phyloP scores from a whole-genome alignment of 345 rosid genomes.

The Odontarrhena argentea region DNA sequence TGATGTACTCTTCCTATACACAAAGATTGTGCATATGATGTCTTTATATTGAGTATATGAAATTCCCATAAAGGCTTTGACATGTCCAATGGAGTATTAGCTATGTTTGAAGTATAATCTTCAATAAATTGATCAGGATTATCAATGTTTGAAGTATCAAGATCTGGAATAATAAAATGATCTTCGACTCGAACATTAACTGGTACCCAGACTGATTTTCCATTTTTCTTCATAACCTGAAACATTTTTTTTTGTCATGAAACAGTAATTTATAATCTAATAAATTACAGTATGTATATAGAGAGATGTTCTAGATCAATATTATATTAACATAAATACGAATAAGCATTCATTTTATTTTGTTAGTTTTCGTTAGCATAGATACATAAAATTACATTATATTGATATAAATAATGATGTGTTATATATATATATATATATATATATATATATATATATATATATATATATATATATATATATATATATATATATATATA shows the following conservation, averaged over 20 bases:
- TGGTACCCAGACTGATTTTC: constrained; percentile 55
- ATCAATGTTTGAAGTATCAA: constrained; percentile 36
- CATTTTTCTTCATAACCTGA: constrained; percentile 36
- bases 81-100: constrained; percentile 53
- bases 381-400: too few relatives aligned
- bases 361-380: too few relatives aligned
- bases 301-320: too few relatives aligned
- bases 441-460: too few relatives aligned
- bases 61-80: constrained; percentile 82
- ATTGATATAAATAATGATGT: too few relatives aligned
- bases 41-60: constrained; percentile 63
- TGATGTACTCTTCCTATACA: constrained; percentile 52
- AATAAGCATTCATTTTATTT: too few relatives aligned
- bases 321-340: too few relatives aligned
- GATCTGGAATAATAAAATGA: constrained; percentile 47
- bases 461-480: too few relatives aligned
- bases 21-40: constrained; percentile 59
- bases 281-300: constrained; percentile 31
- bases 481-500: too few relatives aligned
- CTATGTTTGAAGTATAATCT: constrained; percentile 61
- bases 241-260: constrained; percentile 18
- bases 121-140: constrained; percentile 57
- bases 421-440: too few relatives aligned
- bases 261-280: constrained; percentile 32
- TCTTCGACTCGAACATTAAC: constrained; percentile 25